Evolutionary conservation across 768 basidiomycete genomes (phyloP), one percentile per base, ranked within the genome.

Genomic region (Tulasnella calospora): DNA sequence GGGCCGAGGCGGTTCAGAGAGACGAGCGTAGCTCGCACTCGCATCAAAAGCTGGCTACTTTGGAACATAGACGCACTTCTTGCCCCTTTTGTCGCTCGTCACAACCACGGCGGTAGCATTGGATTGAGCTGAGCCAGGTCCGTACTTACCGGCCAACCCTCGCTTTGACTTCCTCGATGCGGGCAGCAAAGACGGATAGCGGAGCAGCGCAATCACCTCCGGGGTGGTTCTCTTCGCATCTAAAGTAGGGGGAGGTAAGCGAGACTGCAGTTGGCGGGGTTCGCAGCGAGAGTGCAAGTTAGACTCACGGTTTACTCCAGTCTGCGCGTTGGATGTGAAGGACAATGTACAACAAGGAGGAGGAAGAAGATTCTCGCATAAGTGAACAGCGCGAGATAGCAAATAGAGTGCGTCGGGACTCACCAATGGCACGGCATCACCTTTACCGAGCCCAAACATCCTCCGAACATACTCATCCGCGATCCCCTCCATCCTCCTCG

Each of bases 81-180:
- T 38, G 57, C 74, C 72, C 71, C 51, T 4, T 23, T 78, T 73
- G 51, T 78, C 78, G 73, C 78, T 78, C 71, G 78, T 73, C 19
- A 78, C 73, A 35, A 74, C n/a, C 10, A 78, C 73, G 13, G 40
- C 73, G n/a, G 67, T 46, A 8, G 57, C 41, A 27, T 73, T 51
- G 17, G 47, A n/a, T 44, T 33, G 40, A 3, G 71, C 86, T 6
- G 74, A 73, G 35, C n/a, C 71, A 3, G 35, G 23, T 5, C 61
- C 61, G n/a, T 51, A 71, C 36, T 33, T 73, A 9, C 36, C 30
- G 23, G 71, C 23, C 10, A 78, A 33, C 35, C 38, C 78, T 21
- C 30, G 41, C 51, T 79, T n/a, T 38, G 19, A 79, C 77, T 46
- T 76, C 19, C 33, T 44, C 35, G 15, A 40, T 23, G 15, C 51